A percentile compares a stretch with the other conserved stretches of the same genome.
Conservation (phyloP, 2,329 filamentous ascomycete genomes). For the Neopestalotiopsis sp. region DNA sequence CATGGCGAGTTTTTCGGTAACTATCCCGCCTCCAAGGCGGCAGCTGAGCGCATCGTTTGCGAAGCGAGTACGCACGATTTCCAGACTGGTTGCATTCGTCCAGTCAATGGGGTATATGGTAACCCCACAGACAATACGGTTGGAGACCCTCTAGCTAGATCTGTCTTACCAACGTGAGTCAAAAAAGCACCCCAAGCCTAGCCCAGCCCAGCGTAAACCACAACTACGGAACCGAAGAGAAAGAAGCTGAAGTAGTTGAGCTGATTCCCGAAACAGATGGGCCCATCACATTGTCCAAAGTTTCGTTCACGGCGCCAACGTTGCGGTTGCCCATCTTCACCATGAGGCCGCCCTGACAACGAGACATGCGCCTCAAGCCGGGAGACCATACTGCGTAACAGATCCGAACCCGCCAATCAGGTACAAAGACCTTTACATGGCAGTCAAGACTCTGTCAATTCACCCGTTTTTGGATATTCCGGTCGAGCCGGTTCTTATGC, state of each 20-base stretch:
- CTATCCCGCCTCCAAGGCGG: slow-evolving; percentile 52
- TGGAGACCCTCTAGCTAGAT: slow-evolving; percentile 44
- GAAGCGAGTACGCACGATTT: slow-evolving; percentile 39
- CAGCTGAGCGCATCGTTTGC: slow-evolving; percentile 50
- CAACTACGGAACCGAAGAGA: background rate
- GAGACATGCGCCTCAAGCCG: slow-evolving; percentile 29
- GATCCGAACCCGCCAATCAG: slow-evolving; percentile 47
- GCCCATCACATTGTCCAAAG: slow-evolving; percentile 42
- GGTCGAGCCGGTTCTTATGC: slow-evolving; percentile 39
- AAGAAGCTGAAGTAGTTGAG: no score
- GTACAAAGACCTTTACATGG: slow-evolving; percentile 41
- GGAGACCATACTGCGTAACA: slow-evolving; percentile 45
- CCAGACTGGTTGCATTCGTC: slow-evolving; percentile 58
- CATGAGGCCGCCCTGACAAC: slow-evolving; percentile 43
- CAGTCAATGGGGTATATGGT: slow-evolving; percentile 59
- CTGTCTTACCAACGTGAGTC: slow-evolving; percentile 48
- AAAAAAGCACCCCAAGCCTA: no score
- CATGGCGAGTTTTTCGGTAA: slow-evolving; percentile 48
- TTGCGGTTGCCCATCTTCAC: slow-evolving; percentile 45
- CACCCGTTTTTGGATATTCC: slow-evolving; percentile 40
- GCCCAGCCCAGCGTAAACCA: background rate
- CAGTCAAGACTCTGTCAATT: slow-evolving; percentile 38
- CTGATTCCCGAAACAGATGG: slow-evolving; percentile 36
- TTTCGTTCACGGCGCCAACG: slow-evolving; percentile 47
- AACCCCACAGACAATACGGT: slow-evolving; percentile 40